A percentile compares a stretch with the other conserved stretches of the same genome.
These are phyloP conservation scores for Metschnikowia noctiluminum DNA, from an alignment of 805 yeast genomes.

Conservation along the genomic window DNA sequence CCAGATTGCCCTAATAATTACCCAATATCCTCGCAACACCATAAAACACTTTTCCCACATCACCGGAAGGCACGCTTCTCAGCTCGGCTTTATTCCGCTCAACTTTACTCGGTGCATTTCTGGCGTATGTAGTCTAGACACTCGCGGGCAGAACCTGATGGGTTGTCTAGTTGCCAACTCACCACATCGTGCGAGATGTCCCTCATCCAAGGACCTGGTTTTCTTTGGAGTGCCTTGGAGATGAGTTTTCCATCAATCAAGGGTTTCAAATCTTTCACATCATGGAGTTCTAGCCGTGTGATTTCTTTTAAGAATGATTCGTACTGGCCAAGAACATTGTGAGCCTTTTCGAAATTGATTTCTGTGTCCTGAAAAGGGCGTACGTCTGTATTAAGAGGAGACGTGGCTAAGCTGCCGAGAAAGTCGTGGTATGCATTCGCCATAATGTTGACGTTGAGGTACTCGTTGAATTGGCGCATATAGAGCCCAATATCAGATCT, in stretches of 20 bases:
- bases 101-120: conserved; percentile 11
- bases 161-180: conserved; percentile 78
- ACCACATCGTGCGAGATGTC: conserved; percentile 52
- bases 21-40: no score
- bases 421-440: conserved; percentile 34
- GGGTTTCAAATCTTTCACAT: conserved; percentile 55
- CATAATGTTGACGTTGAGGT: conserved; percentile 46
- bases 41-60: no score
- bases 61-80: not conserved
- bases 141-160: conserved; percentile 50
- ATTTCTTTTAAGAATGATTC: conserved; percentile 32
- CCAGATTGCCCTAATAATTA: no score
- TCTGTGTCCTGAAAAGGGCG: not conserved
- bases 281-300: conserved; percentile 30
- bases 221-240: conserved; percentile 45
- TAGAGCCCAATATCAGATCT: conserved; percentile 61
- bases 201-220: conserved; percentile 89
- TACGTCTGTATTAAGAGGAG: conserved; percentile 1
- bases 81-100: not conserved
- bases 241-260: conserved; percentile 75
- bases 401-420: not conserved
- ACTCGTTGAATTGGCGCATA: conserved; percentile 51
- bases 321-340: conserved; percentile 23
- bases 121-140: conserved; percentile 44
- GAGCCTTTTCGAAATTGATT: not conserved